A percentile compares a stretch with the other conserved stretches of the same genome.
These are phyloP conservation scores for Piper longum DNA, from an alignment of 164 flowering plant genomes.

Conservation along the genomic window DNA sequence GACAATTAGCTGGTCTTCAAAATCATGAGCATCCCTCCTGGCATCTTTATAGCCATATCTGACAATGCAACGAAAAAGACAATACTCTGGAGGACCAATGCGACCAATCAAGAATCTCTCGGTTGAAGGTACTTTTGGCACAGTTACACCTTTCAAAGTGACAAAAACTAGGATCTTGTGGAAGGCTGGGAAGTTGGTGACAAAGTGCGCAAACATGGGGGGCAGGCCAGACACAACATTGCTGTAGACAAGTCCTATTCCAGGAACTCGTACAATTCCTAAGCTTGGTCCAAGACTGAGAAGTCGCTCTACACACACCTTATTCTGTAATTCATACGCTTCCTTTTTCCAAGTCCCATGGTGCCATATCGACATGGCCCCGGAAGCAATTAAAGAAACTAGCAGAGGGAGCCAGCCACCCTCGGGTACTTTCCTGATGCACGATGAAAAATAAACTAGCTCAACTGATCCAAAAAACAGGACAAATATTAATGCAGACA, in stretches of 20 bases:
- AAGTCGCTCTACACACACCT: conserved; percentile 25
- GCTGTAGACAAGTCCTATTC: conserved; percentile 36
- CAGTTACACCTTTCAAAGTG: conserved; percentile 19
- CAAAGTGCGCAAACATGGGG: conserved; percentile 38
- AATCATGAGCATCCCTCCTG: conserved; percentile 15
- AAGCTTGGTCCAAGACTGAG: conserved; percentile 25
- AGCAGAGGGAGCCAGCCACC: conserved; percentile 54
- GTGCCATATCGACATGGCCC: conserved; percentile 48
- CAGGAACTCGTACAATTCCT: conserved; percentile 27
- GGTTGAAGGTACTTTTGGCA: conserved; percentile 23
- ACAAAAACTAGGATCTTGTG: conserved; percentile 31
- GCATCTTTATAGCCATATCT: conserved; percentile 35
- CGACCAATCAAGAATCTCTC: conserved; percentile 29
- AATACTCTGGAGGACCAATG: conserved; percentile 26
- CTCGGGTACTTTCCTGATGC: conserved; percentile 26
- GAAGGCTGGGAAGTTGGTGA: conserved; percentile 52
- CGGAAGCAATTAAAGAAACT: conserved; percentile 21
- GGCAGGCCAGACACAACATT: conserved; percentile 33
- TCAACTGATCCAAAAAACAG: conserved; percentile 46
- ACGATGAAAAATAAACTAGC: conserved; percentile 36
- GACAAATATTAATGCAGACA: conserved; percentile 26
- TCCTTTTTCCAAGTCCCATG: conserved; percentile 34
- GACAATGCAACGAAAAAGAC: conserved; percentile 24
- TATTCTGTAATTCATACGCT: conserved; percentile 27
- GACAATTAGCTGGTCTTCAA: conserved; percentile 25